phyloP scores from a whole-genome alignment of 2,329 filamentous ascomycete genomes.

The Cytospora mali region DNA sequence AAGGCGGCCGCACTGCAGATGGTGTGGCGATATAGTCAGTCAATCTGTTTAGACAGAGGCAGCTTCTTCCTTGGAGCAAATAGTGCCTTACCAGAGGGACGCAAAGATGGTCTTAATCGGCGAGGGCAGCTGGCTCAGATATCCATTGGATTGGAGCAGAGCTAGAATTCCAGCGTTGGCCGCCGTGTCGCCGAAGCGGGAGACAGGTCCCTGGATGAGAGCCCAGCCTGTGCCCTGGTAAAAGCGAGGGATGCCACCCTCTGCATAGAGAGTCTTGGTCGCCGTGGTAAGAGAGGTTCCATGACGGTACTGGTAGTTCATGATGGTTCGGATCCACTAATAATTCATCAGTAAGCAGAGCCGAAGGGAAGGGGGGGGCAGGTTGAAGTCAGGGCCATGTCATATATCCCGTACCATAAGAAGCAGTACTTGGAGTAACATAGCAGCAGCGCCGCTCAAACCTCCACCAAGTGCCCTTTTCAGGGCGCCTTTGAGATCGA shows the following conservation, averaged over 20 bases:
- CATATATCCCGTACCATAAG: slow-evolving; percentile 43
- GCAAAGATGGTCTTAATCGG: slow-evolving; percentile 50
- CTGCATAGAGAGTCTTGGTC: slow-evolving; percentile 43
- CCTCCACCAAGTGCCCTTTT: slow-evolving; percentile 49
- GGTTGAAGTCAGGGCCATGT: not conserved
- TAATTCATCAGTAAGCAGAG: not conserved
- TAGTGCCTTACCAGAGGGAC: slow-evolving; percentile 42
- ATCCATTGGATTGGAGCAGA: slow-evolving; percentile 49
- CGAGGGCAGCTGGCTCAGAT: slow-evolving; percentile 46
- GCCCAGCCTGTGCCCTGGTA: slow-evolving; percentile 50
- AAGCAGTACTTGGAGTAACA: slow-evolving; percentile 51
- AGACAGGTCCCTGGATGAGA: slow-evolving; percentile 49
- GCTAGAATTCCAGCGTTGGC: slow-evolving; percentile 54
- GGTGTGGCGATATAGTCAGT: not conserved
- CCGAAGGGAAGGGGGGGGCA: not conserved
- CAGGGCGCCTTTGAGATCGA: slow-evolving; percentile 48
- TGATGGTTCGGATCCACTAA: slow-evolving; percentile 52
- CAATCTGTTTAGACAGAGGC: not conserved
- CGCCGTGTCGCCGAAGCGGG: slow-evolving; percentile 52
- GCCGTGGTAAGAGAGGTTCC: slow-evolving; percentile 46
- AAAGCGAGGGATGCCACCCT: slow-evolving; percentile 47
- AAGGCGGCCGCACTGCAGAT: slow-evolving; percentile 46
- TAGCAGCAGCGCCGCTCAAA: slow-evolving; percentile 50
- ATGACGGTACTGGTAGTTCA: slow-evolving; percentile 55
- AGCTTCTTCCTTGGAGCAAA: not conserved